Percentiles rank a stretch among this genome's conserved stretches.
Evolutionary conservation across 768 basidiomycete species (phyloP).

Genomic region (Lentinula aciculospora): DNA sequence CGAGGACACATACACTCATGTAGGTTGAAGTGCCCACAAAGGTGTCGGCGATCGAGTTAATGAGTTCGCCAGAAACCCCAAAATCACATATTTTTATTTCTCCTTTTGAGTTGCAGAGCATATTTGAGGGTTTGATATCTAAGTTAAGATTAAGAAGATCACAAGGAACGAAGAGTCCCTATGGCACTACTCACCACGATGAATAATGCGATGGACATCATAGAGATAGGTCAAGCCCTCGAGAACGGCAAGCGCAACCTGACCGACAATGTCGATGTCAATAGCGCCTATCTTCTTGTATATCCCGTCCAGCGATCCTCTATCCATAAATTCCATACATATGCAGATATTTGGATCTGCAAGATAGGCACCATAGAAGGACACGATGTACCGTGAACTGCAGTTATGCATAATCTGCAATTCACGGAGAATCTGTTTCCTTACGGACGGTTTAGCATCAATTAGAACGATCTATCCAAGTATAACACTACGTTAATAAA

Average conservation of each 20-base stretch:
- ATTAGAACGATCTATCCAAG: slow-evolving; percentile 80
- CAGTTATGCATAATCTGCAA: slow-evolving; percentile 99
- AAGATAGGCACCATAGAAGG: slow-evolving; percentile 95
- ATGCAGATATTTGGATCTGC: slow-evolving; percentile 98
- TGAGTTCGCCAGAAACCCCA: slow-evolving; percentile 96
- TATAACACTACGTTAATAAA: neutral
- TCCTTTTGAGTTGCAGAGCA: slow-evolving; percentile 88
- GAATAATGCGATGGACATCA: slow-evolving; percentile 96
- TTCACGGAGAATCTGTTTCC: slow-evolving; percentile 97
- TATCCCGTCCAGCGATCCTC: slow-evolving; percentile 88
- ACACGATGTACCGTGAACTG: slow-evolving; percentile 88
- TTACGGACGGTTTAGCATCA: slow-evolving; percentile 91
- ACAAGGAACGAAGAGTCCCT: slow-evolving; percentile 10
- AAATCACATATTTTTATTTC: slow-evolving; percentile 99
- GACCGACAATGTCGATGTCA: slow-evolving; percentile 86
- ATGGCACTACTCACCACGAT: slow-evolving; percentile 69
- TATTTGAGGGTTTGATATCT: slow-evolving; percentile 99
- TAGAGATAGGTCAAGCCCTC: slow-evolving; percentile 96
- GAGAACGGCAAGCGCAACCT: slow-evolving; percentile 91
- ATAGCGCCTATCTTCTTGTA: slow-evolving; percentile 96
- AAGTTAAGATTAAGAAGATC: slow-evolving; percentile 13
- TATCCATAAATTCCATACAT: slow-evolving; percentile 97
- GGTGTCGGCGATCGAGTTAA: slow-evolving; percentile 98
- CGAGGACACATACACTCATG: slow-evolving; percentile 79
- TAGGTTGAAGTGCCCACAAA: slow-evolving; percentile 99